Evolutionary conservation across 1,139 yeast genomes (phyloP).

Genomic region (Yamadazyma atlantica): DNA sequence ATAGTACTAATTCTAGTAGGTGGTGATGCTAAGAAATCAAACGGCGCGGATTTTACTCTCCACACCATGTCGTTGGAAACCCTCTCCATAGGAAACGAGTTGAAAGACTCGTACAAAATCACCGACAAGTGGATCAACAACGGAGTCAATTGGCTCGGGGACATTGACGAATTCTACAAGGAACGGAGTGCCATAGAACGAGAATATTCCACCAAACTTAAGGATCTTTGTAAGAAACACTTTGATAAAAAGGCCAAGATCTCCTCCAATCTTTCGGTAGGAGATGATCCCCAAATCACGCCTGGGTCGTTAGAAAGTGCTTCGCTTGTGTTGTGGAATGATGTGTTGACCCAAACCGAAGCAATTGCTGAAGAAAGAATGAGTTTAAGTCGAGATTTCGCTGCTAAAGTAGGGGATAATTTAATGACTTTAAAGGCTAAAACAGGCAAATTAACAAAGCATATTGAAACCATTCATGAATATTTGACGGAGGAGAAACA

Average conservation of each 20-base stretch:
- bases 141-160: slow-evolving; percentile 74
- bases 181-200: slow-evolving; percentile 81
- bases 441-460: slow-evolving; percentile 53
- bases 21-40: not conserved
- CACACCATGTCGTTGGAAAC: slow-evolving; percentile 13
- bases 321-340: slow-evolving; percentile 92
- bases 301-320: slow-evolving; percentile 96
- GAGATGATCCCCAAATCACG: slow-evolving; percentile 85
- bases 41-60: not conserved
- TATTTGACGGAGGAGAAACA: slow-evolving; percentile 59
- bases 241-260: slow-evolving; percentile 75
- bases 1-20: not conserved
- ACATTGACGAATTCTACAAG: slow-evolving; percentile 77
- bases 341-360: slow-evolving; percentile 83
- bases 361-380: slow-evolving; percentile 68
- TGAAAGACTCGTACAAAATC: slow-evolving; percentile 74
- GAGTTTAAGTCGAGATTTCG: slow-evolving; percentile 62
- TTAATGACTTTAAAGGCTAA: slow-evolving; percentile 53
- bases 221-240: slow-evolving; percentile 64
- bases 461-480: slow-evolving; percentile 59
- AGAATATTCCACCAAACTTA: slow-evolving; percentile 74
- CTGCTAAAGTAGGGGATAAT: slow-evolving; percentile 62
- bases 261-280: slow-evolving; percentile 75
- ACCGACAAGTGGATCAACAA: slow-evolving; percentile 76
- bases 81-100: slow-evolving; percentile 61